Evolutionary conservation across 805 yeast species (phyloP).

Genomic region (Clavispora fructus): DNA sequence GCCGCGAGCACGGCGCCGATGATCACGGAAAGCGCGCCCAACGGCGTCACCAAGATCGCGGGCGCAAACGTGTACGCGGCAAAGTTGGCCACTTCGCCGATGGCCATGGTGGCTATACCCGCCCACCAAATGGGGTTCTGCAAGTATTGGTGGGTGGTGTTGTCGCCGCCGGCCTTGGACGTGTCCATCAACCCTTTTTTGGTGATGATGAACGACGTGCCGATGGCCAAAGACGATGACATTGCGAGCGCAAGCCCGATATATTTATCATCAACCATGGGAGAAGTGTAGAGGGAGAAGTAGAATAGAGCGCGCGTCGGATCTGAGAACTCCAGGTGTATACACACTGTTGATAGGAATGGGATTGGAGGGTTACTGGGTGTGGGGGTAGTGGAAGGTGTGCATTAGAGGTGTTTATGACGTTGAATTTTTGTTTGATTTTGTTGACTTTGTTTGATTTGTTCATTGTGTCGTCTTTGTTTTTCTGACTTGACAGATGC

Average conservation of each 20-base stretch:
- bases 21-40: conserved; percentile 85
- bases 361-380: too few species aligned
- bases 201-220: conserved; percentile 84
- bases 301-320: too few species aligned
- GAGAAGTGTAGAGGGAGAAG: neutral
- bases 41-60: conserved; percentile 84
- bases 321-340: too few species aligned
- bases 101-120: conserved; percentile 84
- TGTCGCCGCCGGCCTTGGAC: conserved; percentile 36
- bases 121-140: conserved; percentile 92
- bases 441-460: too few species aligned
- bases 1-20: conserved; percentile 91
- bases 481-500: too few species aligned
- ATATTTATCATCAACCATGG: conserved; percentile 71
- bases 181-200: conserved; percentile 80
- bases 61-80: conserved; percentile 97
- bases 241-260: conserved; percentile 86
- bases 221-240: conserved; percentile 83
- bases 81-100: conserved; percentile 87
- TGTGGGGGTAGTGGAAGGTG: too few species aligned
- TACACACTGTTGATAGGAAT: too few species aligned
- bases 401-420: too few species aligned
- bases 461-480: too few species aligned
- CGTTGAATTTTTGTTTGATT: too few species aligned
- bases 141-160: conserved; percentile 68